phyloP scores from a whole-genome alignment of 108 stramenopile species.

The Pelagomonas calceolata region DNA sequence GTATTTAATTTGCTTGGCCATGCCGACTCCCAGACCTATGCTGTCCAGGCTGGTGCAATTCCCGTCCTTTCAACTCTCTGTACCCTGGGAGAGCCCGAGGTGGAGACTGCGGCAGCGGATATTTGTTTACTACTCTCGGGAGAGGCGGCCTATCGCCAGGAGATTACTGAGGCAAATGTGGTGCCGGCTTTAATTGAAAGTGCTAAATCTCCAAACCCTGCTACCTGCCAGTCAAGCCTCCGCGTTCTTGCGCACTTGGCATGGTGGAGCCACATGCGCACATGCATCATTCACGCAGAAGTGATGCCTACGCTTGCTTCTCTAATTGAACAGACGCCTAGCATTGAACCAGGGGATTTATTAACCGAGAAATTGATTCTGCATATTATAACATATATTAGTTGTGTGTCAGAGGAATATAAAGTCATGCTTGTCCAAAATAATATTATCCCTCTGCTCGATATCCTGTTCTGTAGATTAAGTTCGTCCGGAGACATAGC shows the following conservation, averaged over 20 bases:
- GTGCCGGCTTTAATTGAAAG: background rate
- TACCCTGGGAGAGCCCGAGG: background rate
- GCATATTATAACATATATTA: too few relatives aligned
- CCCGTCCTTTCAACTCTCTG: background rate
- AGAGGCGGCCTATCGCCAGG: background rate
- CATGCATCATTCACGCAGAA: too few relatives aligned
- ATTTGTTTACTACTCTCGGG: conserved; percentile 11
- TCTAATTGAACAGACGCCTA: too few relatives aligned
- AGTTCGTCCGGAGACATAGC: background rate
- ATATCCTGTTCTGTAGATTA: background rate
- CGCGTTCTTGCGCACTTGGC: background rate
- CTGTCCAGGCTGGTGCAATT: conserved; percentile 4
- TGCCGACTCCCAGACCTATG: conserved; percentile 2
- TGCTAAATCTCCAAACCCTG: background rate
- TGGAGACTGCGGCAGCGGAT: conserved; percentile 1
- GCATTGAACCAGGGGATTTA: too few relatives aligned
- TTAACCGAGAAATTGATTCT: background rate
- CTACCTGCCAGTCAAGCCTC: background rate
- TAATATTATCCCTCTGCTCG: conserved; percentile 1
- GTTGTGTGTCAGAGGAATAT: background rate
- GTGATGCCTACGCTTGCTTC: too few relatives aligned
- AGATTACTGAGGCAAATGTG: background rate
- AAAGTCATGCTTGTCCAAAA: background rate
- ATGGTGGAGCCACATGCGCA: background rate
- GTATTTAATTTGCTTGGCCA: conserved; percentile 12